Base-by-base conservation (phyloP, 331 rosid species). In the Prunus yedoensis region DNA sequence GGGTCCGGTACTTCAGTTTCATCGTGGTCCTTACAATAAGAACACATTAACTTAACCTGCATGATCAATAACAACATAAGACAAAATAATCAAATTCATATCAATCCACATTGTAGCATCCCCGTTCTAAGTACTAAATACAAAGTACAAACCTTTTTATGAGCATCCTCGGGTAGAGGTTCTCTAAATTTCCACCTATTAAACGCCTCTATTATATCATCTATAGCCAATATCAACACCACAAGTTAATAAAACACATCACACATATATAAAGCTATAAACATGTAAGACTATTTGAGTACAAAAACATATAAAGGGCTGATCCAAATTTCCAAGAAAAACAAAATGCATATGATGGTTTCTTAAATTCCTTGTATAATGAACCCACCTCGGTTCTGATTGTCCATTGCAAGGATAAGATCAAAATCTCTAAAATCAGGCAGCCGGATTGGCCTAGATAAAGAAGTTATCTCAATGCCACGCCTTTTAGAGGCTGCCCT, bases 1-100 rank as follows among this genome's bases (percentile, higher is more conserved):
- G 99, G 99, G 83, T 94, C 99, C 0, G 99, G 99, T 43, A 91
- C 99, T 84, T 94, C 97, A 69, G 87, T 86, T 87, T 90, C 93
- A 65, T 88, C 82, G 5, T 89, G 96, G 77, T 79, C 84, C 81
- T 83, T 89, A 73, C 99, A 94, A 79, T 87, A 94, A 8, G 97
- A 91, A 78, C 95, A 94, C 93, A 94, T 90, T 82, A 94, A 86
- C 76, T 87, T 91, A 68, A 89, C 96, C 99, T 94, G 86, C 79
- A 78, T 21, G 69, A 62, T 51, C 63, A 49, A 74, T 43, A 64
- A 54, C 70, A 81, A 66, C 51, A 80, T 47, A 41, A 54, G 54
- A 20, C 52, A 70, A 75, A 4, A 59, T 2, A n/a, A 38, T 16
- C 47, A 18, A 56, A 75, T 74, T 30, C 56, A 74, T 20, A 57